Conservation (phyloP, 2,329 filamentous ascomycete species). For the Fusarium sp. region DNA sequence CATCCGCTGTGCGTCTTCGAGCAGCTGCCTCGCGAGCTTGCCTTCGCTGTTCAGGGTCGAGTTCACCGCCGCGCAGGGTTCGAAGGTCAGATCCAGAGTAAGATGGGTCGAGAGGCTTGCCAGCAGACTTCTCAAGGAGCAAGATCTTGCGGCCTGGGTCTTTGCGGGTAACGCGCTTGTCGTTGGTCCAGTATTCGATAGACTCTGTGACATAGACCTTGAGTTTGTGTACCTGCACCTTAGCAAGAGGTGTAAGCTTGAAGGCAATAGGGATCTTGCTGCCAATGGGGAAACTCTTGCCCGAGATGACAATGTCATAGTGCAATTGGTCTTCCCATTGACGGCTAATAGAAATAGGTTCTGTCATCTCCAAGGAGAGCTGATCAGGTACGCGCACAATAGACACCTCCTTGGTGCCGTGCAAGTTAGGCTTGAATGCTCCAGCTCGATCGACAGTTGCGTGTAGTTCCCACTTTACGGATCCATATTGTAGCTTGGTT, state of each 20-base stretch:
- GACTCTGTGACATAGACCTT: conserved; percentile 93
- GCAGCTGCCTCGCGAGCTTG: conserved; percentile 61
- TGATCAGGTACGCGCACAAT: conserved; percentile 89
- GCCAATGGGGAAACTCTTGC: conserved; percentile 92
- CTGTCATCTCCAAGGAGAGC: conserved; percentile 87
- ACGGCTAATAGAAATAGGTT: conserved; percentile 91
- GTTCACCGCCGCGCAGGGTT: conserved; percentile 82
- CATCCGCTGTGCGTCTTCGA: conserved; percentile 65
- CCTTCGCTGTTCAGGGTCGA: conserved; percentile 62
- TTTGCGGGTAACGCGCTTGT: conserved; percentile 85
- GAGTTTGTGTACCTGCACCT: conserved; percentile 92
- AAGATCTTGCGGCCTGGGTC: conserved; percentile 86
- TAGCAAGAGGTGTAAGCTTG: conserved; percentile 90
- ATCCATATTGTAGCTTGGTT: conserved; percentile 86
- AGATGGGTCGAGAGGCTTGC: conserved; percentile 76
- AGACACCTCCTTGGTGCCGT: conserved; percentile 82
- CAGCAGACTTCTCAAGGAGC: conserved; percentile 88
- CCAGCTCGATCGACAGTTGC: conserved; percentile 86
- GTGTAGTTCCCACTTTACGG: conserved; percentile 88
- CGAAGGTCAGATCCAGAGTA: conserved; percentile 81
- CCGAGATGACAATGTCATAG: conserved; percentile 96
- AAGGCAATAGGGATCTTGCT: conserved; percentile 91
- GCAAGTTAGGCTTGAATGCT: conserved; percentile 88
- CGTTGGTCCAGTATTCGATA: conserved; percentile 88
- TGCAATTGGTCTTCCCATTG: conserved; percentile 96